These are phyloP conservation scores for Hypsizygus marmoreus DNA, from an alignment of 768 basidiomycete genomes.

Conservation along the genomic window DNA sequence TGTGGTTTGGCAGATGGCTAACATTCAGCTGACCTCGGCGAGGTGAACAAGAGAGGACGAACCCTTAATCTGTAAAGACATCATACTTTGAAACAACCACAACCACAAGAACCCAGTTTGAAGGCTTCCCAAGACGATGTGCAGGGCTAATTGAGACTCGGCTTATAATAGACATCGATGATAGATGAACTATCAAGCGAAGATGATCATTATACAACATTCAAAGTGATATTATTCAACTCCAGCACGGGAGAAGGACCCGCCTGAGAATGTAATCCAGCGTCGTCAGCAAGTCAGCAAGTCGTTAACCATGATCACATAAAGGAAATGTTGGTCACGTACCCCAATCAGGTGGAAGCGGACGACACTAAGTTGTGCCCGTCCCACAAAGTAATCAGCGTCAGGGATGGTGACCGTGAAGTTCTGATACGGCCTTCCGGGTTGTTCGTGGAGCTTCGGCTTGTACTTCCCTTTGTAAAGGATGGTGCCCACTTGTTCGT, in stretches of 20 bases:
- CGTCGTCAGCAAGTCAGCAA: background rate
- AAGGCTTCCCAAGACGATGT: too few species aligned
- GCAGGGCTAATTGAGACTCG: too few species aligned
- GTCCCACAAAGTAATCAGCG: constrained; percentile 20
- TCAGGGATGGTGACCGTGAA: constrained; percentile 39
- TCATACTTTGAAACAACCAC: too few species aligned
- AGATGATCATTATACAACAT: constrained; percentile 10
- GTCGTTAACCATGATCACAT: background rate
- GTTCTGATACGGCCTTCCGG: constrained; percentile 43
- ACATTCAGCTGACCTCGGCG: too few species aligned
- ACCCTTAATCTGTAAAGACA: too few species aligned
- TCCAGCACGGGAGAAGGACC: constrained; percentile 29
- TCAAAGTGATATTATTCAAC: constrained; percentile 26
- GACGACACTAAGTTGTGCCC: constrained; percentile 27
- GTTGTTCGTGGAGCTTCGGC: constrained; percentile 32
- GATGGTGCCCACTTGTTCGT: constrained; percentile 34
- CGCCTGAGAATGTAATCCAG: constrained; percentile 27
- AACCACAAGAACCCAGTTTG: too few species aligned
- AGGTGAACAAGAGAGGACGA: too few species aligned
- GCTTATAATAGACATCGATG: too few species aligned
- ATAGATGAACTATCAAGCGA: too few species aligned
- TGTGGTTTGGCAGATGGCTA: too few species aligned
- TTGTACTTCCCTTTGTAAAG: constrained; percentile 42
- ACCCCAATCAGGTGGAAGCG: constrained; percentile 37
- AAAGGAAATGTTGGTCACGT: constrained; percentile 7